Percentiles rank a stretch among this genome's conserved stretches.
phyloP scores from a whole-genome alignment of 495 filamentous ascomycete species.

The Neurospora sp. region DNA sequence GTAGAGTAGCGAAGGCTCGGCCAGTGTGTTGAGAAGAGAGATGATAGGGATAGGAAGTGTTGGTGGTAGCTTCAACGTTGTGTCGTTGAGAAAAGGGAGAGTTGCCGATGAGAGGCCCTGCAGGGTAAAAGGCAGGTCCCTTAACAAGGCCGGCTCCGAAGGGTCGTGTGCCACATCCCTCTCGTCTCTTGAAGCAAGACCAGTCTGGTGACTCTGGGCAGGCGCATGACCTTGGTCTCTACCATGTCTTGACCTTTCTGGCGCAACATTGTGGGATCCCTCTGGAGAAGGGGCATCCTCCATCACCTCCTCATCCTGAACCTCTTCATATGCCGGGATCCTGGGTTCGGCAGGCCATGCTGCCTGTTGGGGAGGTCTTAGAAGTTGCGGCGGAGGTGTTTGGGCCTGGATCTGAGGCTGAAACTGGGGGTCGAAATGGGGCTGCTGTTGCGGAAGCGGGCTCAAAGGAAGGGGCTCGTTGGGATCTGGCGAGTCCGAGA shows the following conservation, averaged over 20 bases:
- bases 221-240: constrained; percentile 14
- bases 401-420: not conserved
- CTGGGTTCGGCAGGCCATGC: constrained; percentile 3
- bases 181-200: not conserved
- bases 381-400: not conserved
- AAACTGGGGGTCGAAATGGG: constrained; percentile 1
- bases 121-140: constrained; percentile 87
- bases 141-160: constrained; percentile 65
- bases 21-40: constrained; percentile 78
- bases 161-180: constrained; percentile 19
- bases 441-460: constrained; percentile 15
- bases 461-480: constrained; percentile 27
- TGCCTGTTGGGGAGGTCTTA: not conserved
- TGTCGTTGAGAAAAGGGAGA: constrained; percentile 59
- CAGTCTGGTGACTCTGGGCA: not conserved
- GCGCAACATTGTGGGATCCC: constrained; percentile 37
- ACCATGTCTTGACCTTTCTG: constrained; percentile 16
- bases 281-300: constrained; percentile 46
- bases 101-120: constrained; percentile 86
- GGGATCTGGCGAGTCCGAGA: constrained; percentile 54
- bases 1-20: constrained; percentile 89
- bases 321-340: constrained; percentile 4
- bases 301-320: constrained; percentile 31
- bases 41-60: constrained; percentile 76
- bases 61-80: constrained; percentile 60